Conservation (phyloP, 2,329 filamentous ascomycete genomes). For the Botrytis porri region DNA sequence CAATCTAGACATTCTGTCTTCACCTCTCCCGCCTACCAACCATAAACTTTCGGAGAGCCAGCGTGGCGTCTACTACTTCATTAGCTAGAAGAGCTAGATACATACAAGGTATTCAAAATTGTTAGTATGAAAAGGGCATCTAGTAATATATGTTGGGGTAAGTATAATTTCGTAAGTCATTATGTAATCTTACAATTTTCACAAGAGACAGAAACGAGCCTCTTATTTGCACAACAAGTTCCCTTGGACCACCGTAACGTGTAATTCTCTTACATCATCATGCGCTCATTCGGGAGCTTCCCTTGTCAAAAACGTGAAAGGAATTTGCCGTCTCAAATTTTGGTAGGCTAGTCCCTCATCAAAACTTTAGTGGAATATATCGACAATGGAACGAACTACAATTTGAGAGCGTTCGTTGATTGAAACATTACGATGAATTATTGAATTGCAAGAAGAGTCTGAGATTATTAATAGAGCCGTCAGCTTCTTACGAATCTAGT, state of each 20-base stretch:
- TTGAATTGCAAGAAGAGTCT: background rate
- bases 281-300: background rate
- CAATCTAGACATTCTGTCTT: background rate
- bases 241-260: background rate
- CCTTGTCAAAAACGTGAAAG: conserved; percentile 4
- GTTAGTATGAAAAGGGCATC: background rate
- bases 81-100: background rate
- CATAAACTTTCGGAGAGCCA: too few species aligned
- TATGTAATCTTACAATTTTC: background rate
- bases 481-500: background rate
- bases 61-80: background rate
- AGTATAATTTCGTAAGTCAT: background rate
- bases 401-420: background rate
- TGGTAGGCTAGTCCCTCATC: background rate
- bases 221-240: background rate
- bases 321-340: conserved; percentile 1
- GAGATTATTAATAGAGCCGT: background rate
- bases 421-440: background rate
- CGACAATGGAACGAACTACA: background rate
- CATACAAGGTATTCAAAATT: background rate
- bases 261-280: conserved; percentile 5
- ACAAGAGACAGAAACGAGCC: background rate
- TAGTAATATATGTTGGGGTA: background rate
- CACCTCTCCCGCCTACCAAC: background rate
- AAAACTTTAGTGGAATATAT: background rate